Evolutionary conservation across 306 rosid genomes (phyloP).

Genomic region (Coriaria nepalensis): DNA sequence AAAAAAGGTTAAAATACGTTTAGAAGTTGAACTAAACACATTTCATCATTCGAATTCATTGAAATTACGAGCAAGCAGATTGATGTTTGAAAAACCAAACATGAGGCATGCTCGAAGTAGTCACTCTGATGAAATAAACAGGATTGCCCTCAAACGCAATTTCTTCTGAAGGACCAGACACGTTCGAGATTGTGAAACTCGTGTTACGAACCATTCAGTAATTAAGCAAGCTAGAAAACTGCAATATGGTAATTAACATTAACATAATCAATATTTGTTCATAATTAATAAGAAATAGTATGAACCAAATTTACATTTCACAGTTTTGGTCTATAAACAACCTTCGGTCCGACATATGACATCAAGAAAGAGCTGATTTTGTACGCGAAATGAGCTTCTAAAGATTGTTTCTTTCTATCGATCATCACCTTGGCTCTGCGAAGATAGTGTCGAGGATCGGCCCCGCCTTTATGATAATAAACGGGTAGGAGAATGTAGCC

Average conservation of each 20-base stretch:
- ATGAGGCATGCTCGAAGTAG: slow-evolving; percentile 63
- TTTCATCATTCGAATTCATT: too few species aligned
- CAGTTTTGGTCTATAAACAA: neutral
- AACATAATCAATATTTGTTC: neutral
- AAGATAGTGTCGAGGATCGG: slow-evolving; percentile 40
- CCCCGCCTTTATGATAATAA: slow-evolving; percentile 27
- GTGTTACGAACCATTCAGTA: slow-evolving; percentile 66
- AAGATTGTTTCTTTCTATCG: slow-evolving; percentile 51
- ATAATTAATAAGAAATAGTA: too few species aligned
- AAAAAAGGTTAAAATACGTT: too few species aligned
- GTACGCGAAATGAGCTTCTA: slow-evolving; percentile 55
- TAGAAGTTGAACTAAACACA: too few species aligned
- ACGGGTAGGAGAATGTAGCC: slow-evolving; percentile 63
- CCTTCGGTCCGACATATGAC: slow-evolving; percentile 68
- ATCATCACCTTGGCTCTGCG: slow-evolving; percentile 60
- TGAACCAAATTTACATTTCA: too few species aligned
- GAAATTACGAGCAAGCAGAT: too few species aligned
- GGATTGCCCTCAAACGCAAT: slow-evolving; percentile 59
- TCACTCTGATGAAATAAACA: slow-evolving; percentile 50
- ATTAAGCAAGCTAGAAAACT: slow-evolving; percentile 27
- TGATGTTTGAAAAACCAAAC: slow-evolving; percentile 16
- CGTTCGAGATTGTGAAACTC: slow-evolving; percentile 64
- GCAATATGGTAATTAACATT: too few species aligned
- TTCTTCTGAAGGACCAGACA: slow-evolving; percentile 77
- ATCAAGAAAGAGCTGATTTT: slow-evolving; percentile 32